Evolutionary conservation across 495 filamentous ascomycete genomes (phyloP).

Genomic region (Thozetella sp.): DNA sequence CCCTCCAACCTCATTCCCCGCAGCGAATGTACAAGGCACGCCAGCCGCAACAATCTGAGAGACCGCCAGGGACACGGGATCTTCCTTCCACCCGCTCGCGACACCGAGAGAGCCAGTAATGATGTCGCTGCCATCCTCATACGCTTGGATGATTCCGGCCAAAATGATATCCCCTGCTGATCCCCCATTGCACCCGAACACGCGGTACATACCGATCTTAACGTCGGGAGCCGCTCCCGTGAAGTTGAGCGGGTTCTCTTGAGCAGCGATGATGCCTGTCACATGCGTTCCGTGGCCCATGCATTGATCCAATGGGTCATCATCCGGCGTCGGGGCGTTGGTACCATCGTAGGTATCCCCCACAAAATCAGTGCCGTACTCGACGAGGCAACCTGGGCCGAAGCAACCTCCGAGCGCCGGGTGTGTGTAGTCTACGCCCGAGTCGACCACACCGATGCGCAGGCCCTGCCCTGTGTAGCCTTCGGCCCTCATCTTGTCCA

Average conservation of each 20-base stretch:
- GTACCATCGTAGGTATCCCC: constrained; percentile 38
- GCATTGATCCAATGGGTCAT: constrained; percentile 35
- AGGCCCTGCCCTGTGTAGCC: constrained; percentile 35
- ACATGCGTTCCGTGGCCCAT: constrained; percentile 42
- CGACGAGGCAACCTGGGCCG: constrained; percentile 46
- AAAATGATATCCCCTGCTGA: constrained; percentile 47
- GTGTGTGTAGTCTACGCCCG: constrained; percentile 51
- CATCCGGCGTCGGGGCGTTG: constrained; percentile 32
- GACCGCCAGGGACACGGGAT: constrained; percentile 43
- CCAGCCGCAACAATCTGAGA: constrained; percentile 47
- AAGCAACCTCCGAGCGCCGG: constrained; percentile 55
- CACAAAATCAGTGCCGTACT: constrained; percentile 43
- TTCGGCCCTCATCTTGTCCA: constrained; percentile 34
- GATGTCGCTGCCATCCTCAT: constrained; percentile 52
- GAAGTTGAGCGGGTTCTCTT: constrained; percentile 38
- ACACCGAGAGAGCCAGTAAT: constrained; percentile 52
- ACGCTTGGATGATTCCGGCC: constrained; percentile 48
- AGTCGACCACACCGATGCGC: constrained; percentile 38
- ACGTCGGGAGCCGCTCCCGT: constrained; percentile 53
- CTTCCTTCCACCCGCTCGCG: constrained; percentile 46
- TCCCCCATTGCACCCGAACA: constrained; percentile 38
- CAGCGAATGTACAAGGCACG: constrained; percentile 47
- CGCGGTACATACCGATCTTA: constrained; percentile 48
- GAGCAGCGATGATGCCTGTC: constrained; percentile 50
- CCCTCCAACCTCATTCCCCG: constrained; percentile 52